Evolutionary conservation across 257 asterid species (phyloP).

Genomic region (Ophiorrhiza pumila): DNA sequence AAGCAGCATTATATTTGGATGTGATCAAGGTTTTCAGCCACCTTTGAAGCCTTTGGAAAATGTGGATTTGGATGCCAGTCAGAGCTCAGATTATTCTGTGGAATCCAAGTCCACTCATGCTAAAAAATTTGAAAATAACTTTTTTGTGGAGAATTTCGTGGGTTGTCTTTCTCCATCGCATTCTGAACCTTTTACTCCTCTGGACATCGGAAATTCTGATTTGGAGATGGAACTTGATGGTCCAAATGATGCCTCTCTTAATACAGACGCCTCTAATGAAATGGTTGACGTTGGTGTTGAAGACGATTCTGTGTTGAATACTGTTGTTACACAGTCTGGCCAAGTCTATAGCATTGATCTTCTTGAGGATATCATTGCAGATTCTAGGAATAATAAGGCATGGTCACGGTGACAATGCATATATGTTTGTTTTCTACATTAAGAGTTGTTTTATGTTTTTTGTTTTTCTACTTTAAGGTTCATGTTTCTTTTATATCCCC

Average conservation of each 20-base stretch:
- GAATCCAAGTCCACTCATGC: slow-evolving; percentile 10
- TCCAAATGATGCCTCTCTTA: slow-evolving; percentile 25
- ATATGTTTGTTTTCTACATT: background rate
- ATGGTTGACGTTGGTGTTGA: slow-evolving; percentile 23
- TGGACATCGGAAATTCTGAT: slow-evolving; percentile 26
- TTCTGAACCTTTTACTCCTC: slow-evolving; percentile 22
- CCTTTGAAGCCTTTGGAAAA: slow-evolving; percentile 17
- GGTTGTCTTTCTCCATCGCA: slow-evolving; percentile 1
- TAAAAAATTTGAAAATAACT: background rate
- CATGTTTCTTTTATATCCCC: background rate
- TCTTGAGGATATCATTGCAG: slow-evolving; percentile 61
- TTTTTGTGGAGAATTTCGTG: background rate
- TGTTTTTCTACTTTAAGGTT: too few species aligned
- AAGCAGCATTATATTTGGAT: slow-evolving; percentile 15
- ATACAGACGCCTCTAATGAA: slow-evolving; percentile 21
- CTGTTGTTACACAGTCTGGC: slow-evolving; percentile 44
- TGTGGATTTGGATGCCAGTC: slow-evolving; percentile 11
- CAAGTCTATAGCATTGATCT: slow-evolving; percentile 44
- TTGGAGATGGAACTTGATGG: slow-evolving; percentile 26
- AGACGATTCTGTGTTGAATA: slow-evolving; percentile 27
- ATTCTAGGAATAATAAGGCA: slow-evolving; percentile 80
- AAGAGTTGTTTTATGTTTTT: background rate
- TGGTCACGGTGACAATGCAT: background rate
- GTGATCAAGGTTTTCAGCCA: slow-evolving; percentile 21
- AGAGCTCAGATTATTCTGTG: slow-evolving; percentile 10